Conservation (phyloP, 805 yeast genomes). For the Yamadazyma ubonensis region DNA sequence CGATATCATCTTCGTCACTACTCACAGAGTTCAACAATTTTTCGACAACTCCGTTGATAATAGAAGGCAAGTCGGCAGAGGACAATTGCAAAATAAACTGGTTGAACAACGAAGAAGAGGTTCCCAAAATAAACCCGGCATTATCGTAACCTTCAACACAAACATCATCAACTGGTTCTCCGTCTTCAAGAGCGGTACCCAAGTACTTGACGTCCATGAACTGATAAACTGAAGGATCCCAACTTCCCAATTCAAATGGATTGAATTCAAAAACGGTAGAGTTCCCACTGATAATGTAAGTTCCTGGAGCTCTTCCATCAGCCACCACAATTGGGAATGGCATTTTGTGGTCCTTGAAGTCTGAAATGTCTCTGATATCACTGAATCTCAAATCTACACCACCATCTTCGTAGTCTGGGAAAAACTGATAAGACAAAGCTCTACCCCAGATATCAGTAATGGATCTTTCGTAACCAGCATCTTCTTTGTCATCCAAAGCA, state of each 20-base stretch:
- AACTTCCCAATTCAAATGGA: conserved; percentile 64
- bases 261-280: conserved; percentile 40
- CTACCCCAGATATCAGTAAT: conserved; percentile 46
- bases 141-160: conserved; percentile 77
- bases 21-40: conserved; percentile 35
- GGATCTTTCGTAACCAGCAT: conserved; percentile 38
- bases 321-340: conserved; percentile 42
- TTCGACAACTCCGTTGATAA: conserved; percentile 22
- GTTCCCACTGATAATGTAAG: conserved; percentile 28
- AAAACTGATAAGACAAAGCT: conserved; percentile 40
- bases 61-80: conserved; percentile 27
- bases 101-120: conserved; percentile 80
- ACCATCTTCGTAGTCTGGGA: conserved; percentile 24
- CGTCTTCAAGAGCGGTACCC: conserved; percentile 65
- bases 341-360: conserved; percentile 31
- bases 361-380: conserved; percentile 22
- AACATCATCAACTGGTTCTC: conserved; percentile 43
- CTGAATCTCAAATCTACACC: conserved; percentile 34
- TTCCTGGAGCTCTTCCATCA: conserved; percentile 38
- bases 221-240: conserved; percentile 73
- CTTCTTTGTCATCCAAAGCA: conserved; percentile 30
- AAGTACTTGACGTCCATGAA: conserved; percentile 68
- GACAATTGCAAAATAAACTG: conserved; percentile 59
- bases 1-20: conserved; percentile 60
- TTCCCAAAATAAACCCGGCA: conserved; percentile 77